Evolutionary conservation across 139 green algal genomes (phyloP), one percentile per base, ranked within the genome.

Genomic region (Nannochloris sp.): DNA sequence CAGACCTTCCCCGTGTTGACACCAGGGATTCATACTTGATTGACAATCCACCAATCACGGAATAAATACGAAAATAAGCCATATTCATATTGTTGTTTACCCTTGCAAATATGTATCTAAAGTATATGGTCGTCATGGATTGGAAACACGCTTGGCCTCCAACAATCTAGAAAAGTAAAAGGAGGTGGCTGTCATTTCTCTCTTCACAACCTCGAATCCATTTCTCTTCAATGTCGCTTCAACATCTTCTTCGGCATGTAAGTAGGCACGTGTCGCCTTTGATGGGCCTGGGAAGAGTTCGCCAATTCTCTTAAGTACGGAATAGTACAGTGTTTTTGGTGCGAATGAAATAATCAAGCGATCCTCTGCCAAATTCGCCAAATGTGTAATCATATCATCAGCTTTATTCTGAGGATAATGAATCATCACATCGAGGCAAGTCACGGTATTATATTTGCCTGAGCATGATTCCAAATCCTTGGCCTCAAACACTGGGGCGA

Each of bases 351-450:
- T 80, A 77, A 99, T 92, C 29, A 99, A 76, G 4, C 84, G 73
- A 6, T 92, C 62, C 6, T 95, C 80, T 1, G 87, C 72, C 37
- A 97, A 79, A 48, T 69, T 82, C 2, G 89, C 90, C 62, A 99
- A 77, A 71, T 98, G 91, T 11, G 30, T 61, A 23, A 99, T 83
- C 93, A 99, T 99, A 25, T 49, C 89, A 46, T 95, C 83, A 43
- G 82, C 89, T 67, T 95, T 92, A 67, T 94, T 85, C 81, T 97
- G 85, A 2, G 92, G 92, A 76, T 99, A 99, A 81, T 99, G 93
- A 76, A 99, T 99, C 84, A 99, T 91, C 9, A 99, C 93, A 69
- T 99, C 93, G 30, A 99, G 77, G 81, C 93, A 99, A 2, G 82
- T 84, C 9, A 99, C 93, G 3, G 85, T 94, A 82, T 99, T 30